Evolutionary conservation across 176 grass and related monocot species (phyloP), one percentile per base, ranked within the genome.

Genomic region (Stipa capillata): DNA sequence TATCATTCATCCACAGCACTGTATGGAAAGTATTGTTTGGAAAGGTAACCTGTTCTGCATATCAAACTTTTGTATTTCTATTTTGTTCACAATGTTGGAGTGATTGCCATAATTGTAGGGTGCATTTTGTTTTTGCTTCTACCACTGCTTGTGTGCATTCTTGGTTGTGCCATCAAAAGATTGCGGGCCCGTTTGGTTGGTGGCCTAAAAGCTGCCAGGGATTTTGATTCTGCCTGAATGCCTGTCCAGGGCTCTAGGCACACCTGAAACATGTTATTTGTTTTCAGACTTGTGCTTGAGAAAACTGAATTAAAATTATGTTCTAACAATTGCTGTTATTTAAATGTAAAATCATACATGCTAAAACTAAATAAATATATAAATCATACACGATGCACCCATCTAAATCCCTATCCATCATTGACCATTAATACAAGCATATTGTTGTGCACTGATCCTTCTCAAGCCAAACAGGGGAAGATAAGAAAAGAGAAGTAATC

Each of bases 21-120:
- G 96, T 98, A 54, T 98, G 96, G 96, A 98, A 98, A 82, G 92
- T 98, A 57, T 89, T 98, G 55, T 98, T 98, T 77, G 96, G 92
- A 89, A 98, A 98, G 90, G 96, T 98, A 90, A 8, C 39, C 58
- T 90, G 59, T 59, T 76, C 66, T 69, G 32, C 56, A 34, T 69
- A n/a, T 66, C 48, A 34, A 21, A 55, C 17, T 52, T 33, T 83
- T 2, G 57, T 41, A 57, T 79, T 67, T 24, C 2, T 88, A 68
- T 25, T 34, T 24, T 24, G 47, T 73, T 15, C 20, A 20, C 4
- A 62, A 14, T 76, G 42, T 42, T 81, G 25, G 10, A 31, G 25
- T 69, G 23, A 40, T 84, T 51, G 40, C 14, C 32, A 51, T 75
- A 65, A 71, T 47, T 60, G 10, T n/a, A 20, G 16, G 2, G 9